A percentile compares a stretch with the other conserved stretches of the same genome.
Conservation (phyloP, 805 yeast genomes). For the Blastobotrys attinorum region DNA sequence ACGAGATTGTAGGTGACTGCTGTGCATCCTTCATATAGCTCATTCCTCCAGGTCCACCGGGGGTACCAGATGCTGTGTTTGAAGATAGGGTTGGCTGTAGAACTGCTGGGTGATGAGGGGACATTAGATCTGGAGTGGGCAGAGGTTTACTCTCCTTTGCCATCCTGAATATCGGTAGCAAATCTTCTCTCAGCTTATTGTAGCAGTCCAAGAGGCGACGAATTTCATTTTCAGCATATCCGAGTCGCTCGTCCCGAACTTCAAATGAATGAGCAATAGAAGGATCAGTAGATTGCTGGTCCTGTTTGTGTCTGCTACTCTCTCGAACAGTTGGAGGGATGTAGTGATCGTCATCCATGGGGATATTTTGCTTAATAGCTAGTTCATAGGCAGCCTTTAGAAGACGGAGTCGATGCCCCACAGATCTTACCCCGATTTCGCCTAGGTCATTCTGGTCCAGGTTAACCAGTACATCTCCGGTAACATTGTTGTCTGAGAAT, state of each 20-base stretch:
- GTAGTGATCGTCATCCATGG: conserved; percentile 20
- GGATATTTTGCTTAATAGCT: conserved; percentile 22
- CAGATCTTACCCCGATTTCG: conserved; percentile 56
- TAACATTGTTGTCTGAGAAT: conserved; percentile 58
- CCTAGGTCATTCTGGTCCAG: conserved; percentile 61
- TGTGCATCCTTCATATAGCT: conserved; percentile 2
- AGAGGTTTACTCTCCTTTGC: conserved; percentile 57
- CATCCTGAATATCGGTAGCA: conserved; percentile 54
- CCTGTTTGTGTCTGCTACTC: conserved; percentile 19
- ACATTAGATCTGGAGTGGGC: conserved; percentile 45
- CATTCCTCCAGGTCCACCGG: no score
- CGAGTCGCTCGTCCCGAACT: conserved; percentile 27
- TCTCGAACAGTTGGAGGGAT: conserved; percentile 29
- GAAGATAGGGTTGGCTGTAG: conserved; percentile 3
- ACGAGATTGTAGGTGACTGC: not conserved
- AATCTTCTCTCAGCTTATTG: conserved; percentile 50
- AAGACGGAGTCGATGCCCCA: conserved; percentile 51
- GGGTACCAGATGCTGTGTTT: conserved; percentile 10
- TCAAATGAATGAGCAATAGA: conserved; percentile 15
- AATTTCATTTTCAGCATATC: conserved; percentile 28
- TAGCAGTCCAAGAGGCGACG: conserved; percentile 46
- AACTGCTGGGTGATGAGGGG: conserved; percentile 15
- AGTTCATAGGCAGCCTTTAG: conserved; percentile 54
- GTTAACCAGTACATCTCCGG: conserved; percentile 65
- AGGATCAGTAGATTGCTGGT: conserved; percentile 8